These are phyloP conservation scores for Kodamaea leandrae DNA, from an alignment of 805 yeast species.

Conservation along the genomic window DNA sequence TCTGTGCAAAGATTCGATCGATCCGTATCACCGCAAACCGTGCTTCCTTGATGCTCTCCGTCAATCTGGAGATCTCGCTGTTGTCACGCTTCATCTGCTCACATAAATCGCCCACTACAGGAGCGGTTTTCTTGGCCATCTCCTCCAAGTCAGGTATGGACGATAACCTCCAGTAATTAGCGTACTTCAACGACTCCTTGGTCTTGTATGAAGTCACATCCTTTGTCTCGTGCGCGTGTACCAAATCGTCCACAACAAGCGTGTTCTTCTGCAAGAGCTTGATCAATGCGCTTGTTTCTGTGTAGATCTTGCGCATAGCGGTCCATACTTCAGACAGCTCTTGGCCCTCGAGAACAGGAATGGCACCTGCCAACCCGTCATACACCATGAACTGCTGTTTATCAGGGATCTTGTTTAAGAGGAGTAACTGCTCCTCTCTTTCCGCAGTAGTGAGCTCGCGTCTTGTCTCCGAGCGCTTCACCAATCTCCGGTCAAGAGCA, in stretches of 20 bases:
- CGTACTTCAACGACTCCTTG: slow-evolving; percentile 8
- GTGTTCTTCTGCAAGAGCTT: slow-evolving; percentile 21
- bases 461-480: no score
- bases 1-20: slow-evolving; percentile 27
- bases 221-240: slow-evolving; percentile 4
- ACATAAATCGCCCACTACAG: slow-evolving; percentile 4
- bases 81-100: slow-evolving; percentile 4
- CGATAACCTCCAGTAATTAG: slow-evolving; percentile 18
- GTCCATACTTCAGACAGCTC: neutral
- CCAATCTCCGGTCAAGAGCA: no score
- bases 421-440: neutral
- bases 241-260: slow-evolving; percentile 2
- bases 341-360: neutral
- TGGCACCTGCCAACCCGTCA: slow-evolving; percentile 15
- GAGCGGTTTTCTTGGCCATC: neutral
- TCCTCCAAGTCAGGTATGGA: slow-evolving; percentile 13
- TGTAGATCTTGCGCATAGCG: slow-evolving; percentile 18
- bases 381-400: slow-evolving; percentile 12
- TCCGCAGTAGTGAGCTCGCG: neutral
- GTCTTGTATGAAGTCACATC: slow-evolving; percentile 4
- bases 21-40: slow-evolving; percentile 19
- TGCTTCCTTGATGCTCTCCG: slow-evolving; percentile 14
- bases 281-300: slow-evolving; percentile 26
- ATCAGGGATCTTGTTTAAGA: neutral
- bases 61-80: slow-evolving; percentile 10